These are phyloP conservation scores for Entelexis sorbosivorans DNA, from an alignment of 1,139 yeast genomes.

Conservation along the genomic window DNA sequence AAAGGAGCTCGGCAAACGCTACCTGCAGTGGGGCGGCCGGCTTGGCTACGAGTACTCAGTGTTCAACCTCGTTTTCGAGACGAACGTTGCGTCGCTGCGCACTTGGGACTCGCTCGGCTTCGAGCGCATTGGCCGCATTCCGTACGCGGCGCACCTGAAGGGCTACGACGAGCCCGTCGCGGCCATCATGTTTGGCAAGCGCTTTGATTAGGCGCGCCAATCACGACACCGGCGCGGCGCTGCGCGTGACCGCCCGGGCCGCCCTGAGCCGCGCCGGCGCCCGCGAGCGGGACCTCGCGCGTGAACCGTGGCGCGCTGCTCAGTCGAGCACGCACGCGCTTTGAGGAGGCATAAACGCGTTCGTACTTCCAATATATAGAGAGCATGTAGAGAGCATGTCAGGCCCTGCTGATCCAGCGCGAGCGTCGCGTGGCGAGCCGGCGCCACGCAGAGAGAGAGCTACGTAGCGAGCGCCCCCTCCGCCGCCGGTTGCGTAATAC, in stretches of 20 bases:
- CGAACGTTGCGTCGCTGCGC: constrained; percentile 53
- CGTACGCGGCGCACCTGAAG: constrained; percentile 54
- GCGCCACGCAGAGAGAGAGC: too few relatives aligned
- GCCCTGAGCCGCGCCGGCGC: too few relatives aligned
- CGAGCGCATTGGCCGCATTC: constrained; percentile 57
- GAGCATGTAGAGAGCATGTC: too few relatives aligned
- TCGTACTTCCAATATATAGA: too few relatives aligned
- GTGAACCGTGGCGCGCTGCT: too few relatives aligned
- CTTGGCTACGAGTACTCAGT: constrained; percentile 68
- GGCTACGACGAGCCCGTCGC: constrained; percentile 53
- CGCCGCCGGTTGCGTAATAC: not conserved
- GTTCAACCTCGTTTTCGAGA: constrained; percentile 69
- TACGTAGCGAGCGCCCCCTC: too few relatives aligned
- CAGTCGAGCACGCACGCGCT: too few relatives aligned
- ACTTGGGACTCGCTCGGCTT: constrained; percentile 74
- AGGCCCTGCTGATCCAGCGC: too few relatives aligned
- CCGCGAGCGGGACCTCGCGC: too few relatives aligned
- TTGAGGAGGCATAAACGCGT: too few relatives aligned
- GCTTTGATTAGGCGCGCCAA: not conserved
- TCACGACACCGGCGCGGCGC: not conserved
- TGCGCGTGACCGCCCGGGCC: not conserved
- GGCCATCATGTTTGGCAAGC: constrained; percentile 53
- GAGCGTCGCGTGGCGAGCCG: too few relatives aligned
- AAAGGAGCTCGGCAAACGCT: constrained; percentile 47
- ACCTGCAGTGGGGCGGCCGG: constrained; percentile 53